Evolutionary conservation across 2,329 filamentous ascomycete genomes (phyloP).

Genomic region (Exutisphaerella laricina): DNA sequence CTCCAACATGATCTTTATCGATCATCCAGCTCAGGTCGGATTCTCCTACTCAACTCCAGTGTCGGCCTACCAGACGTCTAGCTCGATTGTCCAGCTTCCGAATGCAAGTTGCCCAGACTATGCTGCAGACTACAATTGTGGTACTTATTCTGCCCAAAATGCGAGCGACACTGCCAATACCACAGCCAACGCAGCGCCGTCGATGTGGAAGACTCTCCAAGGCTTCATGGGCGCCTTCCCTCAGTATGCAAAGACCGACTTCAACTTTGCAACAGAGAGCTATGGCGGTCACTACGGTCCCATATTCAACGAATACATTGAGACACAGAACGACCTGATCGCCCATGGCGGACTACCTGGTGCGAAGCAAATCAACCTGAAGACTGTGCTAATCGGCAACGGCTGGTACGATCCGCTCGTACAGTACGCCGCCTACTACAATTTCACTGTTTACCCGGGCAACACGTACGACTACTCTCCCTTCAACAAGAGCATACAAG

Average conservation of each 20-base stretch:
- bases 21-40: slow-evolving; percentile 58
- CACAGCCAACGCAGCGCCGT: slow-evolving; percentile 50
- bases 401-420: slow-evolving; percentile 55
- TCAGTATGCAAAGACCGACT: slow-evolving; percentile 24
- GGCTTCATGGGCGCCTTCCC: slow-evolving; percentile 59
- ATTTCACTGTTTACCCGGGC: slow-evolving; percentile 51
- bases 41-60: slow-evolving; percentile 50
- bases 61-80: slow-evolving; percentile 34
- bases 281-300: slow-evolving; percentile 32
- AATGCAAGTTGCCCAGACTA: slow-evolving; percentile 21
- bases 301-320: slow-evolving; percentile 30
- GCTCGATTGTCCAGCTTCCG: slow-evolving; percentile 35
- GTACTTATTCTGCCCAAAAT: slow-evolving; percentile 52
- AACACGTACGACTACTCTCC: slow-evolving; percentile 54
- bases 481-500: slow-evolving; percentile 46
- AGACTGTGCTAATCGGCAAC: slow-evolving; percentile 39
- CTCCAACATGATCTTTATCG: slow-evolving; percentile 64
- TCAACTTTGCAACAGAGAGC: slow-evolving; percentile 31
- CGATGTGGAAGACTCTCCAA: slow-evolving; percentile 57
- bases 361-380: slow-evolving; percentile 32
- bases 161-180: slow-evolving; percentile 48
- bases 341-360: slow-evolving; percentile 32
- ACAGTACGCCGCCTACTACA: slow-evolving; percentile 54
- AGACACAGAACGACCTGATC: slow-evolving; percentile 35
- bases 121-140: slow-evolving; percentile 38